Evolutionary conservation across 257 asterid species (phyloP), one percentile per base, ranked within the genome.

Genomic region (Vinca minor): DNA sequence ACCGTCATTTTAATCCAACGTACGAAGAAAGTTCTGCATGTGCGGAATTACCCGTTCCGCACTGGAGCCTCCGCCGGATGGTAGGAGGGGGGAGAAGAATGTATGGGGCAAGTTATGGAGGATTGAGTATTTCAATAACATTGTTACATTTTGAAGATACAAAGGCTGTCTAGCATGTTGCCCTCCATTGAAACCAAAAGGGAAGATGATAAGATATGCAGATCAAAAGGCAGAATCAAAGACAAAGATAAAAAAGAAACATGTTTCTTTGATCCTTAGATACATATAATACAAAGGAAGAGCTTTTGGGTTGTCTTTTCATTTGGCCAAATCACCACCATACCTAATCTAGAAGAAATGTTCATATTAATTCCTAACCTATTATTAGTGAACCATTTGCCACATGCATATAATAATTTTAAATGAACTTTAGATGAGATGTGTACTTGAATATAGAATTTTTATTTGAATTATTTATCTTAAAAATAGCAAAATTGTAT

Each of bases 71-170:
- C n/a, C n/a, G n/a, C n/a, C n/a, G n/a, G n/a, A n/a, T n/a, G n/a
- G n/a, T n/a, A n/a, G n/a, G n/a, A n/a, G 38, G 59, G 69, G 78
- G 81, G 78, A 57, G 81, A 73, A 70, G 78, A 70, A 77, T 71
- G 79, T 73, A 73, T 77, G 82, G 79, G 76, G 59, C 67, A 60
- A 69, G 79, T 36, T 56, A 77, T 77, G 79, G 76, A 63, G 79
- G 53, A 49, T 61, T 68, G 62, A 56, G 66, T 57, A 29, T 41
- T 66, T 66, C 70, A 62, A 61, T 14, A 56, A 32, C 23, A 42
- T 59, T 68, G 77, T 41, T 72, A 65, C 70, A 59, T 42, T 69
- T 62, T 53, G 48, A 21, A 12, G 35, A 42, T 18, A 71, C 64
- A 68, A 68, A 58, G 62, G 62, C 74, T 77, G 71, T 60, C 56